A percentile compares a stretch with the other conserved stretches of the same genome.
Conservation (phyloP, 1,139 yeast species). For the Schwanniomyces etchellsii region DNA sequence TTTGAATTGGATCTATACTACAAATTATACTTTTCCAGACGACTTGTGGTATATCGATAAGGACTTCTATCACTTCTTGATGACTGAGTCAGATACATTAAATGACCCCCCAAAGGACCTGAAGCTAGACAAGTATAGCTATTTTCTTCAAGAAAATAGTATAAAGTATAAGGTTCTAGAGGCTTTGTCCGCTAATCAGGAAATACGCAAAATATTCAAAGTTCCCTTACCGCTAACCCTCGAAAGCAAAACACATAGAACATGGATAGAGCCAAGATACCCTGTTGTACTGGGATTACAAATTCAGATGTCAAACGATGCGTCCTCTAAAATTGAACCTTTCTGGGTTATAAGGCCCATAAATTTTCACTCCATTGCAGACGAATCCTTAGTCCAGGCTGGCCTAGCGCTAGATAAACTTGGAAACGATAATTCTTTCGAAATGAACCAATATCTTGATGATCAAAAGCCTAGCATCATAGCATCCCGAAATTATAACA, state of each 20-base stretch:
- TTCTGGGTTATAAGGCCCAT: constrained; percentile 24
- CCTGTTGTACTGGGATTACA: constrained; percentile 28
- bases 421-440: constrained; percentile 9
- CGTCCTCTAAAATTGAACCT: constrained; percentile 4
- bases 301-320: constrained; percentile 11
- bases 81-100: constrained; percentile 2
- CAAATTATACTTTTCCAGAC: constrained; percentile 18
- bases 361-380: constrained; percentile 14
- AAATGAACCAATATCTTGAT: constrained; percentile 4
- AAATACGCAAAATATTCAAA: constrained; percentile 21
- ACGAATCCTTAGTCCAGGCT: constrained; percentile 16
- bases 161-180: constrained; percentile 26
- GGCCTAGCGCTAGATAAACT: constrained; percentile 23
- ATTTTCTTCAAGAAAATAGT: constrained; percentile 14
- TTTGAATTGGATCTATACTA: constrained; percentile 17
- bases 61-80: constrained; percentile 12
- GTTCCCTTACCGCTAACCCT: constrained; percentile 20
- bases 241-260: constrained; percentile 11
- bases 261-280: constrained; percentile 26
- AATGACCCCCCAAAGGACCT: neutral
- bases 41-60: constrained; percentile 23
- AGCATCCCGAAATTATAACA: constrained; percentile 16
- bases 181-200: constrained; percentile 16
- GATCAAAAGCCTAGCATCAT: constrained; percentile 10
- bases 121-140: neutral